phyloP scores from a whole-genome alignment of 257 asterid species.

The Rubia yunnanensis region DNA sequence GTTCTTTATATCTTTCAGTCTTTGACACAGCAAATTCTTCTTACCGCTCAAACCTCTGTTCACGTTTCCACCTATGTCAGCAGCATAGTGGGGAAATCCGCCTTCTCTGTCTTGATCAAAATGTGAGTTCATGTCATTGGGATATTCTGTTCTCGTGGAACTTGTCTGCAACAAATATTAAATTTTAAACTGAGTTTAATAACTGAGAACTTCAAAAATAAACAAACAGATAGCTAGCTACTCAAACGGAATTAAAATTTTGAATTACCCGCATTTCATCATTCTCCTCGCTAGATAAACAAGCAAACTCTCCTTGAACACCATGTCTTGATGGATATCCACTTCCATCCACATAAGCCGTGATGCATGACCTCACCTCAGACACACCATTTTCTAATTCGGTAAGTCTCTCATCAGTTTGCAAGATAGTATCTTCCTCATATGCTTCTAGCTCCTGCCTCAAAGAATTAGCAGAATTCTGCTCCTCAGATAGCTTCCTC shows the following conservation, averaged over 20 bases:
- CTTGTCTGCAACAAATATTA: conserved; percentile 60
- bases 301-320: conserved; percentile 13
- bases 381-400: conserved; percentile 57
- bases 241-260: conserved; percentile 11
- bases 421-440: conserved; percentile 40
- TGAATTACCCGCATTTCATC: conserved; percentile 45
- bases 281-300: conserved; percentile 19
- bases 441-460: conserved; percentile 38
- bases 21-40: conserved; percentile 18
- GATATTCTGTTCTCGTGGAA: conserved; percentile 27
- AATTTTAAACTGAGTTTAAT: conserved; percentile 8
- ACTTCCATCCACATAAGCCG: conserved; percentile 27
- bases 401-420: conserved; percentile 48
- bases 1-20: conserved; percentile 27
- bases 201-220: conserved; percentile 6
- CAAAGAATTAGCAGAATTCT: conserved; percentile 26
- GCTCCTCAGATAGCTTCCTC: conserved; percentile 42
- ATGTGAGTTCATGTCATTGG: conserved; percentile 18
- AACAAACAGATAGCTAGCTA: conserved; percentile 6
- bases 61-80: conserved; percentile 6
- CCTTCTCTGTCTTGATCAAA: conserved; percentile 16
- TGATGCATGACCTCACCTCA: conserved; percentile 43
- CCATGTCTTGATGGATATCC: conserved; percentile 24
- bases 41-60: conserved; percentile 13
- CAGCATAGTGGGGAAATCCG: conserved; percentile 9